Evolutionary conservation across 202 grass and related monocot genomes (phyloP), one percentile per base, ranked within the genome.

Genomic region (Saccharum hybrid): DNA sequence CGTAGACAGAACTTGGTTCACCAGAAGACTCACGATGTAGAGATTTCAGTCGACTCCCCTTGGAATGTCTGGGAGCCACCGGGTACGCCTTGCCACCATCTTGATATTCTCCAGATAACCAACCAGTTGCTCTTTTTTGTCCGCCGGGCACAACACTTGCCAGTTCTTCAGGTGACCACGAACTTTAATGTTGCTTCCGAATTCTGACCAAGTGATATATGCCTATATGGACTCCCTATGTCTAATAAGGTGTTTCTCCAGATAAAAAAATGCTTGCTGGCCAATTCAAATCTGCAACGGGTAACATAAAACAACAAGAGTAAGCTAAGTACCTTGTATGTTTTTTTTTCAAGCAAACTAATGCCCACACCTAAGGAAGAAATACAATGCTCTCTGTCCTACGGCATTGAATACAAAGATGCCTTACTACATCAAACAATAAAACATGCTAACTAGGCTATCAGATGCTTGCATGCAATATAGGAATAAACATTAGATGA

Each of bases 101-200:
- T n/a, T n/a, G n/a, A n/a, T n/a, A n/a, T n/a, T n/a, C n/a, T n/a
- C n/a, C n/a, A n/a, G n/a, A n/a, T n/a, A n/a, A n/a, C n/a, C n/a
- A n/a, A n/a, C n/a, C n/a, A n/a, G n/a, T n/a, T n/a, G n/a, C n/a
- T n/a, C n/a, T n/a, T n/a, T n/a, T n/a, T n/a, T n/a, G n/a, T n/a
- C n/a, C n/a, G n/a, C n/a, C n/a, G n/a, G n/a, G n/a, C n/a, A n/a
- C n/a, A n/a, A n/a, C n/a, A n/a, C n/a, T n/a, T n/a, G n/a, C n/a
- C n/a, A n/a, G n/a, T n/a, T n/a, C n/a, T n/a, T n/a, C n/a, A n/a
- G n/a, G n/a, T n/a, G n/a, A n/a, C n/a, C n/a, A n/a, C n/a, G n/a
- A n/a, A n/a, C 28, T 73, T 74, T 48, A 54, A 74, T 74, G 77
- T 68, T 38, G n/a, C 37, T 75, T 75, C 23, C 37, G 26, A 81